Conservation (phyloP, 2,329 filamentous ascomycete genomes). For the Beauveria varroae region DNA sequence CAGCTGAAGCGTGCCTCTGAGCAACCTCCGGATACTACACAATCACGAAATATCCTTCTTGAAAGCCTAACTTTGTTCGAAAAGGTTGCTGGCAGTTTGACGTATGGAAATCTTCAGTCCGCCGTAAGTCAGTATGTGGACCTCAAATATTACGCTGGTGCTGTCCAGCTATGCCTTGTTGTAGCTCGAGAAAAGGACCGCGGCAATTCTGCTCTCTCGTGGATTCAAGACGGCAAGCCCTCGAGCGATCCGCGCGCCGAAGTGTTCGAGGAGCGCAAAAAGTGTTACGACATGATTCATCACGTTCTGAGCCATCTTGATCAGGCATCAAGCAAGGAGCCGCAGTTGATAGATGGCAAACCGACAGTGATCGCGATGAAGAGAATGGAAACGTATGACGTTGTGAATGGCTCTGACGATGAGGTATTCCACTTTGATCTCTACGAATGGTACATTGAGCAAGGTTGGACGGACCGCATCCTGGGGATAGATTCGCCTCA, state of each 20-base stretch:
- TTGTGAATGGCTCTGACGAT: slow-evolving; percentile 81
- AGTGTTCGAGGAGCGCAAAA: slow-evolving; percentile 63
- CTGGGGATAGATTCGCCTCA: slow-evolving; percentile 78
- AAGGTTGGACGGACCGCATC: slow-evolving; percentile 78
- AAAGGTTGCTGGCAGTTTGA: slow-evolving; percentile 77
- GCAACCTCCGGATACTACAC: slow-evolving; percentile 64
- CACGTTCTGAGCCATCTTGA: slow-evolving; percentile 74
- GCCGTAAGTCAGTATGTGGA: slow-evolving; percentile 73
- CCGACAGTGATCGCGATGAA: slow-evolving; percentile 69
- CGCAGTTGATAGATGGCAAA: slow-evolving; percentile 70
- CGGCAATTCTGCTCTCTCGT: slow-evolving; percentile 75
- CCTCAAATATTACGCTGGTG: slow-evolving; percentile 87
- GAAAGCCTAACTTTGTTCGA: slow-evolving; percentile 86
- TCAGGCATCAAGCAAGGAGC: slow-evolving; percentile 56
- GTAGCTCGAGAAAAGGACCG: slow-evolving; percentile 82
- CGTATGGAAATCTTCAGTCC: slow-evolving; percentile 68
- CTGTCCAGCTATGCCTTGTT: slow-evolving; percentile 76
- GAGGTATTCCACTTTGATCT: slow-evolving; percentile 92
- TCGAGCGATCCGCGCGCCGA: slow-evolving; percentile 59
- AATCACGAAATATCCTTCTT: slow-evolving; percentile 71
- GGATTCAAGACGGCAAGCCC: slow-evolving; percentile 79
- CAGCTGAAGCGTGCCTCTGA: slow-evolving; percentile 84
- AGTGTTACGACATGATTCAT: slow-evolving; percentile 84
- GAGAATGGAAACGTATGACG: slow-evolving; percentile 78
- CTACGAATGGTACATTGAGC: slow-evolving; percentile 94